A percentile compares a stretch with the other conserved stretches of the same genome.
These are phyloP conservation scores for Didymella arachidicola DNA, from an alignment of 2,329 filamentous ascomycete genomes.

Conservation along the genomic window DNA sequence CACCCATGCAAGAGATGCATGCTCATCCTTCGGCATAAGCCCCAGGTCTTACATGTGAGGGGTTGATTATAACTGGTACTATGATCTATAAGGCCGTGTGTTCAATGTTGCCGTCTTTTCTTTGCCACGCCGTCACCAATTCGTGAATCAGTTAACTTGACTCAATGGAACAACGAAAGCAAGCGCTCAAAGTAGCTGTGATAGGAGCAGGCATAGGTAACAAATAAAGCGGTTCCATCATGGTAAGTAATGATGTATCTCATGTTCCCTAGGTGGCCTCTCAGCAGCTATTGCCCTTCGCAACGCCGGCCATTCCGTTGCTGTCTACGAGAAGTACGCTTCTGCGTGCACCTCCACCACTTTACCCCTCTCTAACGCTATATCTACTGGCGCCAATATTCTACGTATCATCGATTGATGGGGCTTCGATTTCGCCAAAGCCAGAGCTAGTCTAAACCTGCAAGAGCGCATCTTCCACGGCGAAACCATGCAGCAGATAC, in stretches of 20 bases:
- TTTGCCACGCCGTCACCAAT: background rate
- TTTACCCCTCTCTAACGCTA: conserved; percentile 7
- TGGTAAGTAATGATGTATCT: background rate
- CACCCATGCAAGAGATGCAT: conserved; percentile 1
- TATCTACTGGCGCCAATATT: conserved; percentile 10
- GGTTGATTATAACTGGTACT: background rate
- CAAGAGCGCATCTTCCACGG: conserved; percentile 12
- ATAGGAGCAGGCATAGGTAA: conserved; percentile 10
- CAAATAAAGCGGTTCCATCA: too few species aligned
- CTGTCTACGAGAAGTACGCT: conserved; percentile 71
- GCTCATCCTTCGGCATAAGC: background rate
- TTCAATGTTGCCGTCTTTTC: background rate
- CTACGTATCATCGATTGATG: conserved; percentile 10
- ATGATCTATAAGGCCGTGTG: background rate
- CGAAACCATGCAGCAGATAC: conserved; percentile 9
- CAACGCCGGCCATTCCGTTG: conserved; percentile 63
- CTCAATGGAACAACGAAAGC: background rate
- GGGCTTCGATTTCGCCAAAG: conserved; percentile 11
- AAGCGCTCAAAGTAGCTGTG: conserved; percentile 3
- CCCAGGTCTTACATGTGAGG: background rate
- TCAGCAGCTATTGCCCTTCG: conserved; percentile 60
- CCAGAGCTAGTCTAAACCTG: conserved; percentile 2
- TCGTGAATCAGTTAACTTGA: too few species aligned
- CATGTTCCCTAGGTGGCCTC: conserved; percentile 53
- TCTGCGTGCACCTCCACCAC: conserved; percentile 55